Percentiles rank a stretch among this genome's conserved stretches.
These are phyloP conservation scores for Pachyrhizus erosus DNA, from an alignment of 306 rosid species.

Conservation along the genomic window DNA sequence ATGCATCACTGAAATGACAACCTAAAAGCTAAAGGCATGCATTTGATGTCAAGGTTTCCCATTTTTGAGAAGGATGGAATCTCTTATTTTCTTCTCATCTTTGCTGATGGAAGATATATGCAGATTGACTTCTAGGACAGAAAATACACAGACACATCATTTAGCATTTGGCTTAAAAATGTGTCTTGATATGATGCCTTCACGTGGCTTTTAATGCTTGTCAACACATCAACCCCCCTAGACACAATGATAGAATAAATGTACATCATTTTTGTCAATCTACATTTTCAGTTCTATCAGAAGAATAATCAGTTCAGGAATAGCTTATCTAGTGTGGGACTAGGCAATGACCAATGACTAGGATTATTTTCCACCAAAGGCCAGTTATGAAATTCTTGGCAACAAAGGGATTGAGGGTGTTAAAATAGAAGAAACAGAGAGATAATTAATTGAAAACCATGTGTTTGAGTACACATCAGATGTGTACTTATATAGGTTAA, in stretches of 20 bases:
- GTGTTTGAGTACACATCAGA: no score
- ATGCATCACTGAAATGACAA: neutral
- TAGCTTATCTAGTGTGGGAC: slow-evolving; percentile 13
- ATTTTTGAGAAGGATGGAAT: slow-evolving; percentile 7
- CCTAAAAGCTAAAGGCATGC: slow-evolving; percentile 12
- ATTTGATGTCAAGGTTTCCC: slow-evolving; percentile 12
- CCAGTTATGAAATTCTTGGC: neutral
- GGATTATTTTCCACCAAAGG: slow-evolving; percentile 22
- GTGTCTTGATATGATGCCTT: neutral
- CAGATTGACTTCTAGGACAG: neutral
- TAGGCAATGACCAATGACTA: slow-evolving; percentile 25
- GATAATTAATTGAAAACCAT: no score
- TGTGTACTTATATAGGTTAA: no score
- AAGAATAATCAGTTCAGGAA: neutral
- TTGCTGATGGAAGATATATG: neutral
- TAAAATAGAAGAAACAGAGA: no score
- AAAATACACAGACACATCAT: neutral
- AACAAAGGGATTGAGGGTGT: slow-evolving; percentile 2
- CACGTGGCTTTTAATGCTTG: slow-evolving; percentile 5
- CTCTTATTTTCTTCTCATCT: neutral
- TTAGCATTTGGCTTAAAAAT: neutral
- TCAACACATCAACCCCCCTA: neutral
- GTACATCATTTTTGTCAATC: slow-evolving; percentile 22
- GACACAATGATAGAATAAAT: neutral
- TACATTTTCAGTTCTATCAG: slow-evolving; percentile 32